A percentile compares a stretch with the other conserved stretches of the same genome.
Conservation (phyloP, 2,329 filamentous ascomycete species). For the Ophiocordyceps camponoti-floridani region DNA sequence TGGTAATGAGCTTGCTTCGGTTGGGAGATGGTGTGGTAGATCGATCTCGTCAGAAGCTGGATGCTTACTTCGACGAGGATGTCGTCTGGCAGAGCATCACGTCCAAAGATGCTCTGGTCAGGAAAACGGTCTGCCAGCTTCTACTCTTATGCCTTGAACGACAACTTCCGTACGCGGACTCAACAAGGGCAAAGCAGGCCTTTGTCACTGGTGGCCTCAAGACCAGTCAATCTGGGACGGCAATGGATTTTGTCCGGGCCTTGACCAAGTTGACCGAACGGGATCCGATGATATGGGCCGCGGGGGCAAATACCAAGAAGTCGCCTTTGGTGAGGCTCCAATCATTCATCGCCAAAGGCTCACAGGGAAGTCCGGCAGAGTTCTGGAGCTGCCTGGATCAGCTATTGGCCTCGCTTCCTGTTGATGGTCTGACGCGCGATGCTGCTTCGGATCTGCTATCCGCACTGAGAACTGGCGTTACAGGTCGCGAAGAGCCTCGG, state of each 20-base stretch:
- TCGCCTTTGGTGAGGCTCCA: conserved; percentile 39
- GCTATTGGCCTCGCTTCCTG: conserved; percentile 43
- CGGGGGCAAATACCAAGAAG: conserved; percentile 27
- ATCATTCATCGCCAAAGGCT: conserved; percentile 65
- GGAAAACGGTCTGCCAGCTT: conserved; percentile 33
- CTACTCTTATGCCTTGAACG: conserved; percentile 29
- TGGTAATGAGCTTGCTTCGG: conserved; percentile 34
- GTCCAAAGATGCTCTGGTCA: conserved; percentile 35
- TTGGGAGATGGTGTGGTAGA: conserved; percentile 33
- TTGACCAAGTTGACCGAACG: conserved; percentile 46
- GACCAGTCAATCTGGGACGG: conserved; percentile 55
- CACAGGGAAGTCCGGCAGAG: conserved; percentile 51
- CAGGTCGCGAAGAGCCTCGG: conserved; percentile 55
- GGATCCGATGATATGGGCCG: conserved; percentile 58
- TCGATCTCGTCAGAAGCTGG: conserved; percentile 43
- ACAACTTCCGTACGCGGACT: conserved; percentile 27
- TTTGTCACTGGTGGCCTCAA: conserved; percentile 61
- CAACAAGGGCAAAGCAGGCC: conserved; percentile 31
- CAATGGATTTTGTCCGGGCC: conserved; percentile 49
- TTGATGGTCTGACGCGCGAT: conserved; percentile 22
- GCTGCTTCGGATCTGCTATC: conserved; percentile 43
- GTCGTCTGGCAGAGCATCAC: conserved; percentile 50
- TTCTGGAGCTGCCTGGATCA: conserved; percentile 57
- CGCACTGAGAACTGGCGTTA: conserved; percentile 53
- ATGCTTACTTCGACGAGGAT: conserved; percentile 47